Evolutionary conservation across 148 eudicot genomes (phyloP), one percentile per base, ranked within the genome.

Genomic region (Chenopodium album): DNA sequence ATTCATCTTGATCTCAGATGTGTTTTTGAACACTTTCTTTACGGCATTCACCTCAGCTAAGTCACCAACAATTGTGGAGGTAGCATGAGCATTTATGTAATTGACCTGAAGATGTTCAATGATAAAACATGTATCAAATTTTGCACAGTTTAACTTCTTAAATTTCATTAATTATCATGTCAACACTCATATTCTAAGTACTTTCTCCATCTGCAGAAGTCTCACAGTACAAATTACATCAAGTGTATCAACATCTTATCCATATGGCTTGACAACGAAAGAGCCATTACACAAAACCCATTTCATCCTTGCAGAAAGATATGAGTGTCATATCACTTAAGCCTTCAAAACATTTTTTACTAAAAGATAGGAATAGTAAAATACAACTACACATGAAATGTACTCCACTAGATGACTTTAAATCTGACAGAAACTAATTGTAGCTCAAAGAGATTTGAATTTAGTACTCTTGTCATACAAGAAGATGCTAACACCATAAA

Each of bases 81-180:
- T 95, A 75, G 98, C 98, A 85, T 95, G 98, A 48, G 98, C 98
- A 84, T 95, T 95, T 63, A 95, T 95, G 88, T 92, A 95, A 79
- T 95, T 95, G 66, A 95, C 98, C 98, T 95, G 88, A 41, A 84
- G 77, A 79, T 9, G 47, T 31, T 67, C 34, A 29, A 78, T 64
- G 46, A 72, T 59, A 80, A 63, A 41, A 50, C 5, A 29, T 62
- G 22, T 11, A 28, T 31, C 78, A 82, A 56, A 22, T 65, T 78
- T 48, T n/a, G 72, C 31, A 74, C 2, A 52, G 17, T 73, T 17
- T 73, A 44, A 19, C 68, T 77, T 78, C 47, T 65, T 32, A 63
- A 37, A 10, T 41, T 29, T 70, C 17, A 65, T 59, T 54, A 28
- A 17, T 11, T 22, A 62, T 20, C 20, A 20, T 29, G n/a, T 50